Evolutionary conservation across 2,329 filamentous ascomycete species (phyloP).

Genomic region (Pseudogymnoascus sp.): DNA sequence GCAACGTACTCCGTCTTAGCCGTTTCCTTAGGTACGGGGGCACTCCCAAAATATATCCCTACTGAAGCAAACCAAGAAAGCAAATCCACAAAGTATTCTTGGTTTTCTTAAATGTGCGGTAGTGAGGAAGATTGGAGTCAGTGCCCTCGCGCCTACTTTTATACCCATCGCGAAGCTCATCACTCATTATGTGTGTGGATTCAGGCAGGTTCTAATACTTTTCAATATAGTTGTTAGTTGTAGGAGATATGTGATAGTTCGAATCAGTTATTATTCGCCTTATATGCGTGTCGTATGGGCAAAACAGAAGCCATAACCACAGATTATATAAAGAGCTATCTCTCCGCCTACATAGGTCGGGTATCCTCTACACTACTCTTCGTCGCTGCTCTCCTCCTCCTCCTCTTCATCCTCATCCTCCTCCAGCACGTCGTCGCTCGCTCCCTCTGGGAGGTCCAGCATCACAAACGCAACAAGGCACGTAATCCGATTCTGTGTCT

Average conservation of each 20-base stretch:
- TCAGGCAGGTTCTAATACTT: background rate
- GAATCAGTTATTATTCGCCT: background rate
- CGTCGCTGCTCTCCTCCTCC: conserved; percentile 19
- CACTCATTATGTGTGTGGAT: background rate
- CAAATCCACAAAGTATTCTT: background rate
- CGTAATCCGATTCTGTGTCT: conserved; percentile 83
- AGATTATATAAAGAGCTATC: background rate
- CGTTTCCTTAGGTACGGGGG: background rate
- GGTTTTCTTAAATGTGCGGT: background rate
- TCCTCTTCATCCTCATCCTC: conserved; percentile 24
- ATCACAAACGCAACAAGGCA: conserved; percentile 83
- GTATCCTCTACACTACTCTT: conserved; percentile 12
- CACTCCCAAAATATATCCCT: background rate
- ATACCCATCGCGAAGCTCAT: background rate
- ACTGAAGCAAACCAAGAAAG: background rate
- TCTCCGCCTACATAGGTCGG: conserved; percentile 1
- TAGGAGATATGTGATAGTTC: background rate
- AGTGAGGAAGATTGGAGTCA: background rate
- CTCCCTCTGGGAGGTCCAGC: conserved; percentile 58
- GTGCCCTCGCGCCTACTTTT: background rate
- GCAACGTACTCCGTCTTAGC: background rate
- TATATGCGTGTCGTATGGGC: too few relatives aligned
- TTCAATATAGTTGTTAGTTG: background rate
- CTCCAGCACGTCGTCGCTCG: conserved; percentile 39
- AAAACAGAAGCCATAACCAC: background rate